Evolutionary conservation across 2,329 filamentous ascomycete species (phyloP), one percentile per base, ranked within the genome.

Genomic region (Fusarium hostae): DNA sequence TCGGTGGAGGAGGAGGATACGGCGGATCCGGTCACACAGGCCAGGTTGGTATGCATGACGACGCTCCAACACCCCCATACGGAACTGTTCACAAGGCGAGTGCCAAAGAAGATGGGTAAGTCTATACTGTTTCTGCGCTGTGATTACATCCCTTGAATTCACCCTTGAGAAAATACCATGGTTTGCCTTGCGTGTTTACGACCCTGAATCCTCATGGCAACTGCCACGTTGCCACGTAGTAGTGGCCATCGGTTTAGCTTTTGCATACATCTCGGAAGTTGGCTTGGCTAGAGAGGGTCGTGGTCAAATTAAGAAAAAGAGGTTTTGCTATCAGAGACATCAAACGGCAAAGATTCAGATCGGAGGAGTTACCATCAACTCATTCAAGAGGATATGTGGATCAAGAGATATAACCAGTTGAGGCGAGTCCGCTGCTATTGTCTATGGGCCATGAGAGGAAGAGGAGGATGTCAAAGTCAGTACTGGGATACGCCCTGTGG

Each of bases 41-140:
- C 58, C 77, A 76, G 40, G 26, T 47, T 47, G 24, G 59, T 30
- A 59, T 77, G 45, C 79, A 82, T 28, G 78, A 82, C 32, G 76
- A 76, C 24, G 74, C 67, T 43, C 73, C 75, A 34, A 75, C 81
- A 40, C 77, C 76, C 51, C 81, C 78, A 6, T 79, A 80, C 39
- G 81, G 82, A 62, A 78, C 79, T 30, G 80, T 82, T 20, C 81
- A 82, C 70, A 89, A 87, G 66, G 90, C 92, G 68, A 92, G 91
- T 67, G 93, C 95, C 74, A 84, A 84, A 77, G 82, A 84, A 78
- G 82, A 84, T 63, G 82, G 82, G 82, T 84, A 78, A 83, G 82
- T 84, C 64, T 70, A 28, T 55, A 37, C 40, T 40, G 57, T 75
- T 68, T 66, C 62, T 64, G 45, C 59, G 24, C 67, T 65, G 75